Conservation (phyloP, 2,329 filamentous ascomycete genomes). For the Aquanectria penicillioides region DNA sequence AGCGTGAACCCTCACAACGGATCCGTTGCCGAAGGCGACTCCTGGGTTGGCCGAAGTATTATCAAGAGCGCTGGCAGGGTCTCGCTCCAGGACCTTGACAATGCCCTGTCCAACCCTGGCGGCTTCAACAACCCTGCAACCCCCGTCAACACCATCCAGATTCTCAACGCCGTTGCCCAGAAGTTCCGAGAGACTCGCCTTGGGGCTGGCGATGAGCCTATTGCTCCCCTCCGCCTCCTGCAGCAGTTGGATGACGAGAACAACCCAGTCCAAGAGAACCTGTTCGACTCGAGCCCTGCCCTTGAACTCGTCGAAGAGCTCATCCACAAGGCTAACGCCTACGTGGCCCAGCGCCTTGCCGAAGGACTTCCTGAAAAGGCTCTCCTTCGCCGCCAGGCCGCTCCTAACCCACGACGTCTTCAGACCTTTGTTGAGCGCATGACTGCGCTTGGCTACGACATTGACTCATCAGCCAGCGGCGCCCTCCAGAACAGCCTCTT, state of each 20-base stretch:
- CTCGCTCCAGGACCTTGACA: constrained; percentile 86
- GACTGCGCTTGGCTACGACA: constrained; percentile 88
- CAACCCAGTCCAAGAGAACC: constrained; percentile 94
- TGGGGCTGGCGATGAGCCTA: constrained; percentile 79
- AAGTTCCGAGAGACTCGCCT: constrained; percentile 92
- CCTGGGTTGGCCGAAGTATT: constrained; percentile 93
- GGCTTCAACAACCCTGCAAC: constrained; percentile 72
- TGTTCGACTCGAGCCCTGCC: constrained; percentile 89
- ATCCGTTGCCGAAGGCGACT: constrained; percentile 82
- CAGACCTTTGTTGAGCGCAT: constrained; percentile 93
- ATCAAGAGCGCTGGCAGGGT: constrained; percentile 92
- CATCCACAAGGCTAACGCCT: constrained; percentile 89
- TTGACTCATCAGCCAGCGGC: constrained; percentile 90
- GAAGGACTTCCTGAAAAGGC: constrained; percentile 89
- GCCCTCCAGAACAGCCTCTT: constrained; percentile 94
- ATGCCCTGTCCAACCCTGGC: constrained; percentile 73
- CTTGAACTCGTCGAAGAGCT: constrained; percentile 96
- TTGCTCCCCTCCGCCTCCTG: constrained; percentile 86
- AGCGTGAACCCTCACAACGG: constrained; percentile 86
- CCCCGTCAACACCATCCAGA: constrained; percentile 80
- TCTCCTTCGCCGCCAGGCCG: constrained; percentile 84
- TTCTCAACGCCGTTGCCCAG: constrained; percentile 82
- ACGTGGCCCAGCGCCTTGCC: constrained; percentile 86
- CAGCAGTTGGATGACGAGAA: constrained; percentile 98
- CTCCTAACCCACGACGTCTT: constrained; percentile 88